A percentile compares a stretch with the other conserved stretches of the same genome.
Evolutionary conservation across 495 filamentous ascomycete species (phyloP).

Genomic region (Penicillium turbatum): DNA sequence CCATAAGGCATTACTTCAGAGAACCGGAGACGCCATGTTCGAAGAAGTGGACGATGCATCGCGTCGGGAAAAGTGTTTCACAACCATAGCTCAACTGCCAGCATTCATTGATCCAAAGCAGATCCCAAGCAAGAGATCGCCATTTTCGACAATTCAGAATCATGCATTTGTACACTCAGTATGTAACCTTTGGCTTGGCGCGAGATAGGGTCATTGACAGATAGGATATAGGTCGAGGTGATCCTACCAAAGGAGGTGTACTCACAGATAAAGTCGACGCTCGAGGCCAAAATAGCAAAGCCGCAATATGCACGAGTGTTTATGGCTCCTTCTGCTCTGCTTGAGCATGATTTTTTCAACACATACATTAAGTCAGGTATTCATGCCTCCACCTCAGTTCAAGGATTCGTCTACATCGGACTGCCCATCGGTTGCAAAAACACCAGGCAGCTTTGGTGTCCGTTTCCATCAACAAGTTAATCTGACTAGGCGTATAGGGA

Average conservation of each 20-base stretch:
- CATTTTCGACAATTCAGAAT: constrained; percentile 62
- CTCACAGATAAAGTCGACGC: constrained; percentile 50
- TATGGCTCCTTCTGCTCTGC: constrained; percentile 65
- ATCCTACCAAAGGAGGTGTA: constrained; percentile 67
- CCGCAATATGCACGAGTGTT: constrained; percentile 63
- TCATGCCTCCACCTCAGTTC: not conserved
- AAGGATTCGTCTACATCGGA: not conserved
- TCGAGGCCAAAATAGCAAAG: constrained; percentile 42
- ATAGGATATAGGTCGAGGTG: constrained; percentile 58
- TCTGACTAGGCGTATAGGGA: constrained; percentile 49
- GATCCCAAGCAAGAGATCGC: constrained; percentile 64
- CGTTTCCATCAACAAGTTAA: not conserved
- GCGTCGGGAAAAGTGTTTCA: constrained; percentile 67
- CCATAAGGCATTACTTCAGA: not conserved
- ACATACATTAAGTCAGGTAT: constrained; percentile 82
- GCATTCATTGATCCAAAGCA: constrained; percentile 65
- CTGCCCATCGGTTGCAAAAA: not conserved
- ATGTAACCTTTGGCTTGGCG: constrained; percentile 9
- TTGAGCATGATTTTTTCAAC: constrained; percentile 79
- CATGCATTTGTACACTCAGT: constrained; percentile 80
- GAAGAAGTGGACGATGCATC: constrained; percentile 51
- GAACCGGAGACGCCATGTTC: constrained; percentile 45
- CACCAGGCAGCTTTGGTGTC: not conserved
- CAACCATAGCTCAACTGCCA: constrained; percentile 60
- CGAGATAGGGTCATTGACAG: constrained; percentile 3